These are phyloP conservation scores for Luzula sylvatica DNA, from an alignment of 176 grass and related monocot species.

Conservation along the genomic window DNA sequence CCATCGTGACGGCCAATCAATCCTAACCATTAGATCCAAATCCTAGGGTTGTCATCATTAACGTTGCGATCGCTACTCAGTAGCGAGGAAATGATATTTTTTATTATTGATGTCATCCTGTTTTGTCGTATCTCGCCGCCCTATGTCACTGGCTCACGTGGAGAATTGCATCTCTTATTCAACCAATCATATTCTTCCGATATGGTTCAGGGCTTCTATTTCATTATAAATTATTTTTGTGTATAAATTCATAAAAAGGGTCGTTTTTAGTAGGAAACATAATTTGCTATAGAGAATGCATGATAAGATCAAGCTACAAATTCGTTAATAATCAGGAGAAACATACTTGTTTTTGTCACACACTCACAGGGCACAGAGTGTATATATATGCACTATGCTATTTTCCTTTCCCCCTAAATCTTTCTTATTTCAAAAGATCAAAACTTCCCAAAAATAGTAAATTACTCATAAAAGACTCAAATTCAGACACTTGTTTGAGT, in stretches of 20 bases:
- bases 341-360: not conserved
- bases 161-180: not conserved
- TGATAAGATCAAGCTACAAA: too few species aligned
- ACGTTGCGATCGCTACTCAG: not conserved
- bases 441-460: not conserved
- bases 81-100: not conserved
- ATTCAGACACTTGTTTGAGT: not conserved
- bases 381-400: constrained; percentile 6
- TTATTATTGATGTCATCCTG: not conserved
- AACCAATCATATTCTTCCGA: constrained; percentile 3
- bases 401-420: not conserved
- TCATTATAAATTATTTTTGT: not conserved
- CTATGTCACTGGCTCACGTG: constrained; percentile 28
- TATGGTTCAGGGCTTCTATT: too few species aligned
- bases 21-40: too few species aligned
- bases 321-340: not conserved
- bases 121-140: constrained; percentile 33
- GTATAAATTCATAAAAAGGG: not conserved
- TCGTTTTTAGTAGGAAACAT: not conserved
- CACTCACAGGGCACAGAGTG: not conserved
- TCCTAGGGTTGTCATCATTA: too few species aligned
- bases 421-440: not conserved
- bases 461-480: not conserved
- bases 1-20: too few species aligned
- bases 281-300: too few species aligned